Percentiles rank a stretch among this genome's conserved stretches.
These are phyloP conservation scores for Ophiostoma himal-ulmi DNA, from an alignment of 2,329 filamentous ascomycete genomes.

Conservation along the genomic window DNA sequence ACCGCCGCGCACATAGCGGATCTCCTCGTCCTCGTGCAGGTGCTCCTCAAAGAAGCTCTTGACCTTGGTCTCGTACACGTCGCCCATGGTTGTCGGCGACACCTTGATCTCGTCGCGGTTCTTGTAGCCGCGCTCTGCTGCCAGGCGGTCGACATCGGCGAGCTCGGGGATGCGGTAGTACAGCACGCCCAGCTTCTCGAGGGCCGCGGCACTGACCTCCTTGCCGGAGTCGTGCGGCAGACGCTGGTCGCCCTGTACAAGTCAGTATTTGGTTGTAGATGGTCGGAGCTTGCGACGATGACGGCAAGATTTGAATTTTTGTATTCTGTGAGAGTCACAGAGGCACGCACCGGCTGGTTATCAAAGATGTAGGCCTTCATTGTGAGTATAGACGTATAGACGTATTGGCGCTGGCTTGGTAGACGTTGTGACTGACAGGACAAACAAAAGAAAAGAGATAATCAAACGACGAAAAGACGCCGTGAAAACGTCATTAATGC, in stretches of 20 bases:
- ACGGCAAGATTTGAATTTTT: no score
- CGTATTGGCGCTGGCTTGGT: neutral
- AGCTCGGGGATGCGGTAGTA: conserved; percentile 65
- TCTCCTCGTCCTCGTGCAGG: conserved; percentile 97
- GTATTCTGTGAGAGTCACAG: no score
- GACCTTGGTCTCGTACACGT: conserved; percentile 85
- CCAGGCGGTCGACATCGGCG: conserved; percentile 65
- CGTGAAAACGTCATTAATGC: neutral
- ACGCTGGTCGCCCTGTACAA: conserved; percentile 79
- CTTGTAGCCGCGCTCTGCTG: conserved; percentile 72
- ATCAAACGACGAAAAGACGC: neutral
- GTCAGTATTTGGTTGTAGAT: neutral
- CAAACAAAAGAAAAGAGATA: neutral
- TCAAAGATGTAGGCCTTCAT: conserved; percentile 58
- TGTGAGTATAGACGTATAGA: conserved; percentile 25
- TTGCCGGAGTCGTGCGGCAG: conserved; percentile 80
- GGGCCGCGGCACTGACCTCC: conserved; percentile 56
- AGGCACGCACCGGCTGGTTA: conserved; percentile 43
- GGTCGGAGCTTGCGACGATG: no score
- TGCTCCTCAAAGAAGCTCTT: conserved; percentile 93
- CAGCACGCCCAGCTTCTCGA: conserved; percentile 70
- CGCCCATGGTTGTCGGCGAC: conserved; percentile 78
- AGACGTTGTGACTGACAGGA: neutral
- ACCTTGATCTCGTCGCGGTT: conserved; percentile 93
- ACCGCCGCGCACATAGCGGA: conserved; percentile 85